Evolutionary conservation across 768 basidiomycete species (phyloP).

Genomic region (Cystobasidiopsis lactophilus): DNA sequence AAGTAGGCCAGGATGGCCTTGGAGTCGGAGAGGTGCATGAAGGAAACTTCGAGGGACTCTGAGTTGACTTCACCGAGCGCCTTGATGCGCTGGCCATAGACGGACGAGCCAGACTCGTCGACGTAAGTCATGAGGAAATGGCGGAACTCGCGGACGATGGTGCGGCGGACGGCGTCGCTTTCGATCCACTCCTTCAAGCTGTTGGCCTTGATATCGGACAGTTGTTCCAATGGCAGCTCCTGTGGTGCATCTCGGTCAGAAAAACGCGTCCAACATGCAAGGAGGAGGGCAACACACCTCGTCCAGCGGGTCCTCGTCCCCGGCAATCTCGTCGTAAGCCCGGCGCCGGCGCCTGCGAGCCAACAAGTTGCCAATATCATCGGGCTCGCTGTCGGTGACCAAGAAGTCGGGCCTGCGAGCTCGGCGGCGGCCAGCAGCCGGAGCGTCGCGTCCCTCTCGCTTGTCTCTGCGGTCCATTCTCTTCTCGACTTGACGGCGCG

Average conservation of each 20-base stretch:
- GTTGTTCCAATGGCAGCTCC: slow-evolving; percentile 86
- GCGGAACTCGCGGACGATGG: slow-evolving; percentile 78
- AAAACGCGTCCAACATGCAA: not conserved
- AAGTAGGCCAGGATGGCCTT: slow-evolving; percentile 95
- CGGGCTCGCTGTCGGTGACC: slow-evolving; percentile 59
- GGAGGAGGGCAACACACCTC: not conserved
- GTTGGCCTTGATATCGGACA: slow-evolving; percentile 93
- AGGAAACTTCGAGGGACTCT: slow-evolving; percentile 92
- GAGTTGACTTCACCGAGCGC: slow-evolving; percentile 95
- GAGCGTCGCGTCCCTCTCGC: slow-evolving; percentile 40
- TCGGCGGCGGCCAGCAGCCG: slow-evolving; percentile 39
- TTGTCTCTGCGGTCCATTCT: slow-evolving; percentile 78
- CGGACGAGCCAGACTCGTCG: slow-evolving; percentile 71
- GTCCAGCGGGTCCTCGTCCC: slow-evolving; percentile 46
- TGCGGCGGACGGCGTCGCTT: slow-evolving; percentile 66
- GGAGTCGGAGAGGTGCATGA: slow-evolving; percentile 73
- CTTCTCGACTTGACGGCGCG: slow-evolving; percentile 59
- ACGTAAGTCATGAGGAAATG: slow-evolving; percentile 90
- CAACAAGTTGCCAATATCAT: slow-evolving; percentile 37
- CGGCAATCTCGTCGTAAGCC: slow-evolving; percentile 75
- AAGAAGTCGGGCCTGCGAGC: slow-evolving; percentile 71
- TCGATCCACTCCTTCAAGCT: slow-evolving; percentile 97
- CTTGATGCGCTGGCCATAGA: slow-evolving; percentile 83
- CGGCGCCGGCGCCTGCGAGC: slow-evolving; percentile 56
- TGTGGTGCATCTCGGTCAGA: slow-evolving; percentile 25